A percentile compares a stretch with the other conserved stretches of the same genome.
Evolutionary conservation across 331 rosid genomes (phyloP).

Genomic region (Quercus tomentella): DNA sequence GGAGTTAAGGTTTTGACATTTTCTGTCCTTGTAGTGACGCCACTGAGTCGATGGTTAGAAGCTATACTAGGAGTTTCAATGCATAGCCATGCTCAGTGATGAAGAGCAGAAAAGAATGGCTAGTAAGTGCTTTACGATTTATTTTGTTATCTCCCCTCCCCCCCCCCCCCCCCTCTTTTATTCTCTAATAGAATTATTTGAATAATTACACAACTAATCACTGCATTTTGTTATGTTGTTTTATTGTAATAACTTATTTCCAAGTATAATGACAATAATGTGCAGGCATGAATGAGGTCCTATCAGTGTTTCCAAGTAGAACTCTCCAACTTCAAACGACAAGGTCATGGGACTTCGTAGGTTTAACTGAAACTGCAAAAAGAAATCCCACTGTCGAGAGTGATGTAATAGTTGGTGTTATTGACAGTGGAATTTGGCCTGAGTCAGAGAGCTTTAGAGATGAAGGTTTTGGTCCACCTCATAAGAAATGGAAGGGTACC

Average conservation of each 20-base stretch:
- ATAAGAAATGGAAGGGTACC: conserved; percentile 37
- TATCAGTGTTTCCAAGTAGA: conserved; percentile 32
- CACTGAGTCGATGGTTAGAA: conserved; percentile 1
- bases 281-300: conserved; percentile 20
- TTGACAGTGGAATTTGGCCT: conserved; percentile 52
- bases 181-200: too few relatives aligned
- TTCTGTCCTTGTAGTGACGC: not conserved
- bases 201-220: too few relatives aligned
- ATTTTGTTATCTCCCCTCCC: too few relatives aligned
- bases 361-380: conserved; percentile 6
- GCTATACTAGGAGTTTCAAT: conserved; percentile 40
- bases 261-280: not conserved
- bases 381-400: conserved; percentile 13
- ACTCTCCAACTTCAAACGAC: conserved; percentile 31
- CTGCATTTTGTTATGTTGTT: too few relatives aligned
- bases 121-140: not conserved
- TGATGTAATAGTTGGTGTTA: conserved; percentile 34
- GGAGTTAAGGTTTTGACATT: too few relatives aligned
- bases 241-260: too few relatives aligned
- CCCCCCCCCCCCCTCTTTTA: too few relatives aligned
- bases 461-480: conserved; percentile 41
- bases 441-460: conserved; percentile 41
- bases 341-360: conserved; percentile 56
- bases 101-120: conserved; percentile 18
- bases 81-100: conserved; percentile 31